Percentiles rank a stretch among this genome's conserved stretches.
Evolutionary conservation across 257 asterid species (phyloP).

Genomic region (Solanum infundibuliforme): DNA sequence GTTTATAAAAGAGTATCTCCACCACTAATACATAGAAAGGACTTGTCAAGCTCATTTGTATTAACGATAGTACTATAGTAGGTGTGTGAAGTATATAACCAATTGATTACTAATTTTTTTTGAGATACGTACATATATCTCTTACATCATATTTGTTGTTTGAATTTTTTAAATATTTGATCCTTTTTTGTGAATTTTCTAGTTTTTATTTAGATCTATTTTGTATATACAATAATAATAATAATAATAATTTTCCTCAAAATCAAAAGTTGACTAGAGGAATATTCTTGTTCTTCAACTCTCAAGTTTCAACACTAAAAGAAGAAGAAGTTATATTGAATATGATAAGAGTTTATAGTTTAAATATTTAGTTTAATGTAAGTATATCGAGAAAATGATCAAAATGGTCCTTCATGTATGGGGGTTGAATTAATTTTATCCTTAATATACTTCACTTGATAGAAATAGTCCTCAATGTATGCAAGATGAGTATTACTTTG

Average conservation of each 20-base stretch:
- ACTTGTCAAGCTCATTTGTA: background rate
- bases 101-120: background rate
- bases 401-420: too few relatives aligned
- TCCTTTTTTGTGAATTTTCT: background rate
- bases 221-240: background rate
- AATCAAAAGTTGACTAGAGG: too few relatives aligned
- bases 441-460: too few relatives aligned
- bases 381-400: too few relatives aligned
- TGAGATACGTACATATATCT: background rate
- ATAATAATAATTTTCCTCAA: background rate
- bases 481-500: too few relatives aligned
- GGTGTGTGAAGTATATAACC: background rate
- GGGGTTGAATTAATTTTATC: too few relatives aligned
- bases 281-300: too few relatives aligned
- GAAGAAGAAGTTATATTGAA: background rate
- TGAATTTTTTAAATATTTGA: background rate
- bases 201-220: too few relatives aligned
- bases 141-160: background rate
- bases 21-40: background rate
- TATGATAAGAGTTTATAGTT: background rate
- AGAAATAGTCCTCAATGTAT: too few relatives aligned
- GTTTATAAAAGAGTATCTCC: background rate
- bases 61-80: background rate
- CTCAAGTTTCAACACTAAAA: too few relatives aligned
- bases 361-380: background rate